Evolutionary conservation across 2,329 filamentous ascomycete genomes (phyloP), one percentile per base, ranked within the genome.

Genomic region (Cadophora malorum): DNA sequence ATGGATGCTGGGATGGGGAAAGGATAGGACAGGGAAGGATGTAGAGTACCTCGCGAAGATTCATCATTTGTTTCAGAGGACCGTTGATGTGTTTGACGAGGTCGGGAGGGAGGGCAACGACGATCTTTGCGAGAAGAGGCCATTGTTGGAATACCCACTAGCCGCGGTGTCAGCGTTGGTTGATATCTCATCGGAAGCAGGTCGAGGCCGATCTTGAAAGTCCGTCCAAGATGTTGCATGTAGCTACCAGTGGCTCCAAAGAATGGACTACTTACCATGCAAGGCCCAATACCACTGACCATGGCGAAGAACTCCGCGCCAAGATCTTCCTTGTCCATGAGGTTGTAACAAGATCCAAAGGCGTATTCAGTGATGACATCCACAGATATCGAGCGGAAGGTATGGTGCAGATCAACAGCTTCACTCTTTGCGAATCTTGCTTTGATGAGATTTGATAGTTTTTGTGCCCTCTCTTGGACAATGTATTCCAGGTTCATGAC

Each of bases 321-420:
- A 5, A 74, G 69, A 49, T 79, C 75, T 0, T 65, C 33, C 6
- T 59, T 60, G 28, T 77, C 78, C 1, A 79, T 63, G 12, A 75
- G 70, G 45, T 79, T 69, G 64, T 77, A 77, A 49, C 70, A 73
- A 9, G 73, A 63, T 9, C 68, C 75, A 53, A 79, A 79, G 1
- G 75, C 73, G 66, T 77, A 78, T n/a, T 78, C 74, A 8, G 75
- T 74, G 38, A 77, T 75, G 23, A 78, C 69, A 65, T 78, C 77
- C 14, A 75, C 69, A 0, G 73, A 74, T 12, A 79, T 65, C 14
- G 75, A 70, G 47, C 74, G 72, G 63, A 75, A 76, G 25, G 67
- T 73, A 60, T 75, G 72, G 62, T 76, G 71, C 16, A 76, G 62
- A 66, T 78, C 73, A 21, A 78, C 62, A 69, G 49, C 55, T 59